Percentiles rank a stretch among this genome's conserved stretches.
Conservation (phyloP, 495 filamentous ascomycete genomes). For the Chlorociboria aeruginascens region DNA sequence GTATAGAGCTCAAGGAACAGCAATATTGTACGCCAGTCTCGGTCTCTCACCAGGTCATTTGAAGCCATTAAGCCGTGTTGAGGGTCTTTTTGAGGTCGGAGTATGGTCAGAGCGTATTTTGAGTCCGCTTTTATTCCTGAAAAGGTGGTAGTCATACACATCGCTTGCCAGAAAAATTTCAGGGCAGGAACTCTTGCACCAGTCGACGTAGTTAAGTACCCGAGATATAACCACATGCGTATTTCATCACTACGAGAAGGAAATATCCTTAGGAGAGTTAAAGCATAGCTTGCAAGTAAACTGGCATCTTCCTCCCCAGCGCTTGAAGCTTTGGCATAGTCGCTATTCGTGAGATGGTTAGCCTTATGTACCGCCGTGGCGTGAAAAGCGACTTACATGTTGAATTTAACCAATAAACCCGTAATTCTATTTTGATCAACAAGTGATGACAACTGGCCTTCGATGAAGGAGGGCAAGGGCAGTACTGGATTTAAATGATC, state of each 20-base stretch:
- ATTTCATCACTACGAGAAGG: conserved; percentile 78
- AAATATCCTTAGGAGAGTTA: conserved; percentile 79
- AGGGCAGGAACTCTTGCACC: conserved; percentile 51
- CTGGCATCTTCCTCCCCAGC: conserved; percentile 47
- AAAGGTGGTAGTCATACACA: conserved; percentile 56
- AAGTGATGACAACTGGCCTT: conserved; percentile 47
- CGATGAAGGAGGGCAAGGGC: conserved; percentile 44
- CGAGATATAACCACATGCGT: conserved; percentile 86
- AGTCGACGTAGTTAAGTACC: conserved; percentile 46
- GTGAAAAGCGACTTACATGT: too few species aligned
- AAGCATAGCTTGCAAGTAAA: conserved; percentile 71
- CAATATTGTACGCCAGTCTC: conserved; percentile 81
- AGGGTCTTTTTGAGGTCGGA: conserved; percentile 29
- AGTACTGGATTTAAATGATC: conserved; percentile 4
- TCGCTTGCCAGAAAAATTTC: conserved; percentile 81
- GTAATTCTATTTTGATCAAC: conserved; percentile 55
- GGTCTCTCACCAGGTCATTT: conserved; percentile 28
- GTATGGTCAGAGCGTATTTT: conserved; percentile 39
- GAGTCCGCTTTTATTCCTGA: conserved; percentile 48
- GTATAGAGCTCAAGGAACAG: conserved; percentile 91
- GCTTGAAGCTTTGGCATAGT: conserved; percentile 21
- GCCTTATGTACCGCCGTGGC: too few species aligned
- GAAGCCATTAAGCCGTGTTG: conserved; percentile 14
- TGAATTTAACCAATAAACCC: conserved; percentile 38
- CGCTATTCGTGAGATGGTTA: conserved; percentile 3